Percentiles rank a stretch among this genome's conserved stretches.
phyloP scores from a whole-genome alignment of 179 eudicot species.

The Carnegiea gigantea region DNA sequence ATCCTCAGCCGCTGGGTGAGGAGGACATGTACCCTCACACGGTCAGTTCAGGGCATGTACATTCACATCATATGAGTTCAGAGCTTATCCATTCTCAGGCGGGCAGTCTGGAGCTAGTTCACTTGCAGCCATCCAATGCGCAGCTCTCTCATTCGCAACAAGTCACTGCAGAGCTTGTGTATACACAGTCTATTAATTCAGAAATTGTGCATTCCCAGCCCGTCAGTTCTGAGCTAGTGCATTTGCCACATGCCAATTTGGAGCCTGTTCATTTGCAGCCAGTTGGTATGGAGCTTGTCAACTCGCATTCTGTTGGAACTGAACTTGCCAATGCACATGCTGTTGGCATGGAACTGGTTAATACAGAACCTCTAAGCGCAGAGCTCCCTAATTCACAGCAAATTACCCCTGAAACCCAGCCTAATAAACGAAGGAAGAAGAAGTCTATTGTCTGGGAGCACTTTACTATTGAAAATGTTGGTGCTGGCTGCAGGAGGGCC shows the following conservation, averaged over 20 bases:
- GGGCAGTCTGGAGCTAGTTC: not conserved
- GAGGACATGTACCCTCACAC: slow-evolving; percentile 27
- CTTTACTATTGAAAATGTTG: slow-evolving; percentile 75
- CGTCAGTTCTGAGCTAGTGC: slow-evolving; percentile 32
- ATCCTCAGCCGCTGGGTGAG: slow-evolving; percentile 30
- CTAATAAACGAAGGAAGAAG: slow-evolving; percentile 78
- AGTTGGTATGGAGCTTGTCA: slow-evolving; percentile 19
- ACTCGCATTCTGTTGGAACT: slow-evolving; percentile 12
- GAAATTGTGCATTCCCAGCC: slow-evolving; percentile 28
- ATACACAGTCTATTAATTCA: slow-evolving; percentile 19
- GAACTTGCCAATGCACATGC: not conserved
- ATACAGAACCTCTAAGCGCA: slow-evolving; percentile 21
- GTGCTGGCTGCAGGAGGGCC: slow-evolving; percentile 80
- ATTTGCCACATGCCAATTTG: slow-evolving; percentile 19
- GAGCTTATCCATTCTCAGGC: slow-evolving; percentile 8
- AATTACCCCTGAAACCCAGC: slow-evolving; percentile 41
- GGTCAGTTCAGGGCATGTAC: slow-evolving; percentile 28
- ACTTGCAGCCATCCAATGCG: not conserved
- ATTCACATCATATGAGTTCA: not conserved
- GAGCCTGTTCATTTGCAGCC: slow-evolving; percentile 26
- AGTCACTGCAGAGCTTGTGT: slow-evolving; percentile 18
- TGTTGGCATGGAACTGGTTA: not conserved
- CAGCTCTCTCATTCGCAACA: slow-evolving; percentile 29
- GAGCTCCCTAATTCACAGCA: slow-evolving; percentile 27
- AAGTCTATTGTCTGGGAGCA: slow-evolving; percentile 95